Conservation (phyloP, 2,329 filamentous ascomycete genomes). For the Coniochaeta prunicola region DNA sequence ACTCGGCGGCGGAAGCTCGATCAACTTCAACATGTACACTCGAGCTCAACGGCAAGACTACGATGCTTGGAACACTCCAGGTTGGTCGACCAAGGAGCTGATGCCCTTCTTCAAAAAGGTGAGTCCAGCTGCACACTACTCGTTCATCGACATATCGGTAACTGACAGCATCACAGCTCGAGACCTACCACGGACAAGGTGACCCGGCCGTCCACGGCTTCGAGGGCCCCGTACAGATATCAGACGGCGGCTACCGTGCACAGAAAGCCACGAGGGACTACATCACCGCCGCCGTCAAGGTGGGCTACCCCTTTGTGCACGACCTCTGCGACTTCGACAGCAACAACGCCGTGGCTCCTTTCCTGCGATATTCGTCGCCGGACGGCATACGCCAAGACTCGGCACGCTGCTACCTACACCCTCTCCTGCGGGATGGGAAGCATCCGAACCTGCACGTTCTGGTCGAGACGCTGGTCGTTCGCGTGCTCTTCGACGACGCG, state of each 20-base stretch:
- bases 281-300: conserved; percentile 31
- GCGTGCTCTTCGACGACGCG: conserved; percentile 33
- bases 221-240: conserved; percentile 40
- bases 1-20: conserved; percentile 45
- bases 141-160: not conserved
- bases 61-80: conserved; percentile 17
- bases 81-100: conserved; percentile 25
- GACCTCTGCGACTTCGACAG: conserved; percentile 40
- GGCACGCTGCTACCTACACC: conserved; percentile 43
- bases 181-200: conserved; percentile 38
- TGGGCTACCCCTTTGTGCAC: conserved; percentile 37
- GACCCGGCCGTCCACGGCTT: conserved; percentile 35
- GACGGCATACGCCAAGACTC: conserved; percentile 45
- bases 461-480: conserved; percentile 41
- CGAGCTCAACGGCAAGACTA: conserved; percentile 23
- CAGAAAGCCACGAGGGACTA: conserved; percentile 33
- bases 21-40: conserved; percentile 36
- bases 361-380: conserved; percentile 14
- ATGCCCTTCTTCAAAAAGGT: conserved; percentile 43
- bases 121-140: conserved; percentile 1
- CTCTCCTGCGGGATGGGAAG: conserved; percentile 33
- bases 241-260: conserved; percentile 33
- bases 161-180: conserved; percentile 22
- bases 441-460: conserved; percentile 45
- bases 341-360: conserved; percentile 18